phyloP scores from a whole-genome alignment of 2,329 filamentous ascomycete genomes.

The Alternaria brassicicola region DNA sequence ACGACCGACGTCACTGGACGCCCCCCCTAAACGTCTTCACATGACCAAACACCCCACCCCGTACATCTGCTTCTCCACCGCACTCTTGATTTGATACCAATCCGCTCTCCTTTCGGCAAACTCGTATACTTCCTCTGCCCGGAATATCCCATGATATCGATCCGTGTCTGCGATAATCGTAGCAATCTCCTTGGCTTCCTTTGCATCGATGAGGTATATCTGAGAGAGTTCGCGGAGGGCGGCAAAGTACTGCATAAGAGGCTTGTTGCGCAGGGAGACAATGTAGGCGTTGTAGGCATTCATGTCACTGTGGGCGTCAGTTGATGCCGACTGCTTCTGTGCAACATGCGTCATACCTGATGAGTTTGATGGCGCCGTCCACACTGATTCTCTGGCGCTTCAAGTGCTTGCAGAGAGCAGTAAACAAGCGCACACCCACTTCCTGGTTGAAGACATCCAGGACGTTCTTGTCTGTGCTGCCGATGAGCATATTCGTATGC shows the following conservation, averaged over 20 bases:
- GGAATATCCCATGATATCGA: slow-evolving; percentile 88
- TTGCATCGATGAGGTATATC: slow-evolving; percentile 89
- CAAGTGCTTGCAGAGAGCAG: slow-evolving; percentile 92
- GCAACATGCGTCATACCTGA: slow-evolving; percentile 59
- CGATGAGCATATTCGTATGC: slow-evolving; percentile 90
- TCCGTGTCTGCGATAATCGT: slow-evolving; percentile 91
- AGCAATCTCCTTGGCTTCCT: slow-evolving; percentile 91
- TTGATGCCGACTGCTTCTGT: neutral
- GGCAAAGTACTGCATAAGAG: slow-evolving; percentile 87
- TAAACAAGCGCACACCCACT: slow-evolving; percentile 90
- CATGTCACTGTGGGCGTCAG: slow-evolving; percentile 71
- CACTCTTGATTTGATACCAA: slow-evolving; percentile 87
- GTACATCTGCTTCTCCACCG: slow-evolving; percentile 97
- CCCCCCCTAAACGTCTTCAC: slow-evolving; percentile 54
- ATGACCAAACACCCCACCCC: slow-evolving; percentile 87
- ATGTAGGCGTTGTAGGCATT: slow-evolving; percentile 91
- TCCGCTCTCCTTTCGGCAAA: slow-evolving; percentile 93
- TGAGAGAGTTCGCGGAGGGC: slow-evolving; percentile 91
- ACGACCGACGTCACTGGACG: slow-evolving; percentile 5
- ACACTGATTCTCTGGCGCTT: slow-evolving; percentile 94
- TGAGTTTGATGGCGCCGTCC: slow-evolving; percentile 87
- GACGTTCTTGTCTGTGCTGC: slow-evolving; percentile 96
- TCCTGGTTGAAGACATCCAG: slow-evolving; percentile 99
- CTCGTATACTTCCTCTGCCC: slow-evolving; percentile 96
- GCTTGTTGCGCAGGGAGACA: slow-evolving; percentile 77